phyloP scores from a whole-genome alignment of 2,329 filamentous ascomycete species.

The Exophiala dermatitidis region DNA sequence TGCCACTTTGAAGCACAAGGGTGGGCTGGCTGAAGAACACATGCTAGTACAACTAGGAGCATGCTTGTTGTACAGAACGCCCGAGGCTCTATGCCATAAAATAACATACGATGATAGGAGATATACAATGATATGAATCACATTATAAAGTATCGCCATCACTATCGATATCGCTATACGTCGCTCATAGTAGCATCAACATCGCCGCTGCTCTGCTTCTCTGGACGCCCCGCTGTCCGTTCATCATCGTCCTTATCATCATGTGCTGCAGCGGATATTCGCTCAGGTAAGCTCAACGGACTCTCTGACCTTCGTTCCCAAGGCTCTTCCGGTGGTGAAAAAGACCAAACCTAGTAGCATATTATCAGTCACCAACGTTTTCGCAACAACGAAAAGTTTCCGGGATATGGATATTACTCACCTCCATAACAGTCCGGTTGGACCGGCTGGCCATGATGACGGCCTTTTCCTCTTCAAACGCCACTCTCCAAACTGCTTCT shows the following conservation, averaged over 20 bases:
- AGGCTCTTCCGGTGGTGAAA: constrained; percentile 72
- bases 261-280: constrained; percentile 1
- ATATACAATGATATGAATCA: neutral
- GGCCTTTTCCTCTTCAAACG: constrained; percentile 97
- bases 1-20: too few species aligned
- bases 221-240: neutral
- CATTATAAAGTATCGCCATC: too few species aligned
- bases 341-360: constrained; percentile 72
- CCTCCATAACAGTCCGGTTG: constrained; percentile 93
- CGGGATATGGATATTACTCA: constrained; percentile 41
- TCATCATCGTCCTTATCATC: constrained; percentile 16
- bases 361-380: neutral
- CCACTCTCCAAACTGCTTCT: constrained; percentile 94
- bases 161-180: constrained; percentile 4
- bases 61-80: too few species aligned
- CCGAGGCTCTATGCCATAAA: too few species aligned
- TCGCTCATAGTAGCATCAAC: constrained; percentile 20
- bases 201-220: constrained; percentile 11
- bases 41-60: too few species aligned
- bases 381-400: constrained; percentile 1
- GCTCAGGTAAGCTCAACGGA: constrained; percentile 39
- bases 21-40: too few species aligned
- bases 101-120: too few species aligned
- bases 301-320: constrained; percentile 32
- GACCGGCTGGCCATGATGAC: constrained; percentile 86